phyloP scores from a whole-genome alignment of 345 rosid genomes.

The Aquilaria sinensis region DNA sequence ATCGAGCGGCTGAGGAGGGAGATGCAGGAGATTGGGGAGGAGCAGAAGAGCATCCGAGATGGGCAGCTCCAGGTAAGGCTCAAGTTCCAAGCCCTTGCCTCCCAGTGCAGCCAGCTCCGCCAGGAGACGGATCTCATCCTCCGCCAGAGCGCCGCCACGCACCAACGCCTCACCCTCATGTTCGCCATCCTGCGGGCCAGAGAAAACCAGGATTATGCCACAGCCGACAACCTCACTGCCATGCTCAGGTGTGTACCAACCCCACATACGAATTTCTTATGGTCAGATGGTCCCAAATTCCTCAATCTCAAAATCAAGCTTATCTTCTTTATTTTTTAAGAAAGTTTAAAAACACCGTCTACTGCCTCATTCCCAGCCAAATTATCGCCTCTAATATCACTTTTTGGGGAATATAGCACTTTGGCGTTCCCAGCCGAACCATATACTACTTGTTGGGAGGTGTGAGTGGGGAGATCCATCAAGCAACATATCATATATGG shows the following conservation, averaged over 20 bases:
- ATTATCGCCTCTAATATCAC: too few relatives aligned
- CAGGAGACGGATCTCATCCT: background rate
- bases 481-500: too few relatives aligned
- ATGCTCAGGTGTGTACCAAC: background rate
- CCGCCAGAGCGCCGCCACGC: background rate
- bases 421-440: too few relatives aligned
- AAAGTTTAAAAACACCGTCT: too few relatives aligned
- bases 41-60: background rate
- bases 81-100: background rate
- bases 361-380: too few relatives aligned
- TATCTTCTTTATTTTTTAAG: too few relatives aligned
- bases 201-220: background rate
- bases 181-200: background rate
- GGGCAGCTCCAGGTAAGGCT: background rate
- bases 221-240: background rate
- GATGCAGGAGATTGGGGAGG: conserved; percentile 1
- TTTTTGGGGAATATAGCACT: too few relatives aligned
- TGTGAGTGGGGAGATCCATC: too few relatives aligned
- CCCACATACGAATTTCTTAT: too few relatives aligned
- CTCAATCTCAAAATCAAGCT: too few relatives aligned
- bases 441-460: too few relatives aligned
- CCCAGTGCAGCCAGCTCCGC: background rate
- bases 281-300: too few relatives aligned
- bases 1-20: conserved; percentile 1
- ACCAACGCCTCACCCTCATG: background rate